Evolutionary conservation across 768 basidiomycete genomes (phyloP).

Genomic region (Mycena maculata): DNA sequence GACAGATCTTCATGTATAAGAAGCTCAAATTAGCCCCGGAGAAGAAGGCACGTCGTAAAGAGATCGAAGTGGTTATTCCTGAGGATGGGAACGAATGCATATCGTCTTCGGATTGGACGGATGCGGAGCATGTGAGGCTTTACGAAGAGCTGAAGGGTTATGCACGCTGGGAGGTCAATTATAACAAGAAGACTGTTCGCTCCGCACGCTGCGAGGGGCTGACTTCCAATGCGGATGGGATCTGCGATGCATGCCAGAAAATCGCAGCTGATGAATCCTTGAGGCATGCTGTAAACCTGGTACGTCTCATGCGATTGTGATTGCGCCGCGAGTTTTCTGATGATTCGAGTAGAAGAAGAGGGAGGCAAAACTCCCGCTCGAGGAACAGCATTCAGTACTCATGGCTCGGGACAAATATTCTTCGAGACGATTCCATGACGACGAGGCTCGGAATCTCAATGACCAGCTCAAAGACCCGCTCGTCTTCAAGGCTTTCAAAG

Average conservation of each 20-base stretch:
- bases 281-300: background rate
- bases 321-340: background rate
- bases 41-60: background rate
- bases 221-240: conserved; percentile 5
- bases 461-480: conserved; percentile 29
- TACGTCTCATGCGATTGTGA: background rate
- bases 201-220: conserved; percentile 17
- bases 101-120: background rate
- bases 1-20: conserved; percentile 17
- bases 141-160: conserved; percentile 2
- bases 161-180: conserved; percentile 26
- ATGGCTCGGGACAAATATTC: conserved; percentile 19
- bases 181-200: background rate
- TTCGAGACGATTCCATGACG: background rate
- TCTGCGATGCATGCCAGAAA: conserved; percentile 15
- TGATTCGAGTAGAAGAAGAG: background rate
- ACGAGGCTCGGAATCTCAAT: conserved; percentile 27
- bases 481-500: conserved; percentile 21
- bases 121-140: conserved; percentile 5
- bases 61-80: background rate
- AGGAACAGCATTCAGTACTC: conserved; percentile 7
- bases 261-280: background rate
- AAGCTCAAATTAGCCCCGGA: background rate
- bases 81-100: background rate
- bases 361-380: background rate